Base-by-base conservation (phyloP, 805 yeast species). In the Crinitomyces ghanaensis region DNA sequence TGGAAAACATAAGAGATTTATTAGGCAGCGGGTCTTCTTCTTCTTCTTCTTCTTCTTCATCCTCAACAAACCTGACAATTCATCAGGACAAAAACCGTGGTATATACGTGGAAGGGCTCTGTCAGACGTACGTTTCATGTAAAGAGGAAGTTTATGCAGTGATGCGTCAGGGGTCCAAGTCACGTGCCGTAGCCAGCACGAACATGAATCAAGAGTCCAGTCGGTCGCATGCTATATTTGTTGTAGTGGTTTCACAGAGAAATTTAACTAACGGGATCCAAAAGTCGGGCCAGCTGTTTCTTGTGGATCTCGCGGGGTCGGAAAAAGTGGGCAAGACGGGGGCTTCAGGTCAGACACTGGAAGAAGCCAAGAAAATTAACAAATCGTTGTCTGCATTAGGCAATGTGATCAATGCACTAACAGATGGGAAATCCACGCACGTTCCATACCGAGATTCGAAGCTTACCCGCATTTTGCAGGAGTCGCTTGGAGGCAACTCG, bases 281-380 rank as follows among this genome's bases (percentile, higher is more conserved):
- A 14, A 77, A 72, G 49, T 62, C 66, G 24, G 77, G 85, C 4
- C 73, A 70, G 38, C 61, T 84, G 39, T 78, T 75, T 45, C 54
- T 84, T 23, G 88, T 83, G 8, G 95, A 84, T 56, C 63, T 84
- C 42, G 94, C 94, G 0, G 94, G 95, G 4, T 76, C 88, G 15
- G 95, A 86, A 53, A 80, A 75, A 51, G 72, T 77, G 24, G 73
- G 74, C 37, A 77, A 74, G 42, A 73, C 91, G 0, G 88, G 91
- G 2, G 88, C 86, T 1, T 55, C 71, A 0, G 91, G 91, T 1
- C 73, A 72, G 44, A 66, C 76, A 2, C 58, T 80, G 5, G 86
- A 83, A 49, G 95, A 85, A 46, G 84, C 93, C 1, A 80, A 80
- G 48, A 81, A 77, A 40, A 79, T 85, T 45, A 86, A 85, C 54